These are phyloP conservation scores for Kondoa subrosea DNA, from an alignment of 768 basidiomycete species.

Conservation along the genomic window DNA sequence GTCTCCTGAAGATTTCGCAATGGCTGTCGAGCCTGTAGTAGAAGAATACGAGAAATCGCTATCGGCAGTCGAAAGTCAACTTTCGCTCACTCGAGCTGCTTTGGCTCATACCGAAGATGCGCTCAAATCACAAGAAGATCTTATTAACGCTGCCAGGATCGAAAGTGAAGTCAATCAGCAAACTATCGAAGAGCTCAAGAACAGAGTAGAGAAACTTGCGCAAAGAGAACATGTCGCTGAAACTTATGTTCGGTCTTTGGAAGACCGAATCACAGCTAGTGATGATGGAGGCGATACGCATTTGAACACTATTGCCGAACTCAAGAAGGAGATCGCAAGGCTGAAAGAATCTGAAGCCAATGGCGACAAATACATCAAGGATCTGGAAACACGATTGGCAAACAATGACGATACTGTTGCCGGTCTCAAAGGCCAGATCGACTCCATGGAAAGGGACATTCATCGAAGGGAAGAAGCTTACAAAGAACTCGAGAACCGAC, in stretches of 20 bases:
- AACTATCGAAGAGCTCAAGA: slow-evolving; percentile 70
- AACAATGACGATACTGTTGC: slow-evolving; percentile 35
- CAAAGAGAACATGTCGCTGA: slow-evolving; percentile 86
- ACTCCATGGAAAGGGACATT: slow-evolving; percentile 57
- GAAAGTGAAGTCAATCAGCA: slow-evolving; percentile 61
- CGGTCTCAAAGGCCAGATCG: slow-evolving; percentile 51
- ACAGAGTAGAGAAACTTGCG: slow-evolving; percentile 58
- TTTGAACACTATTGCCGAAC: slow-evolving; percentile 60
- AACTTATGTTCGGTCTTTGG: slow-evolving; percentile 84
- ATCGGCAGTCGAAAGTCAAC: slow-evolving; percentile 78
- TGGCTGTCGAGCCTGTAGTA: slow-evolving; percentile 76
- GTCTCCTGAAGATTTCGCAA: slow-evolving; percentile 31
- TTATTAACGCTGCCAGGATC: slow-evolving; percentile 48
- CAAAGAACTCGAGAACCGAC: slow-evolving; percentile 49
- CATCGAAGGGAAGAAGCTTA: slow-evolving; percentile 58
- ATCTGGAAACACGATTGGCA: slow-evolving; percentile 63
- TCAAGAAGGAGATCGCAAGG: slow-evolving; percentile 62
- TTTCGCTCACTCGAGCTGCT: slow-evolving; percentile 70
- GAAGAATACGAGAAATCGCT: slow-evolving; percentile 98
- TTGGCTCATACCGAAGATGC: slow-evolving; percentile 78
- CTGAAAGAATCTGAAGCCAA: slow-evolving; percentile 59
- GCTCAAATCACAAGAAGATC: slow-evolving; percentile 77
- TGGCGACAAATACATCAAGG: slow-evolving; percentile 61
- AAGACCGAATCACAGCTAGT: slow-evolving; percentile 71
- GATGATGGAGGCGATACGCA: slow-evolving; percentile 63